These are phyloP conservation scores for Russula brevipes DNA, from an alignment of 768 basidiomycete genomes.

Conservation along the genomic window DNA sequence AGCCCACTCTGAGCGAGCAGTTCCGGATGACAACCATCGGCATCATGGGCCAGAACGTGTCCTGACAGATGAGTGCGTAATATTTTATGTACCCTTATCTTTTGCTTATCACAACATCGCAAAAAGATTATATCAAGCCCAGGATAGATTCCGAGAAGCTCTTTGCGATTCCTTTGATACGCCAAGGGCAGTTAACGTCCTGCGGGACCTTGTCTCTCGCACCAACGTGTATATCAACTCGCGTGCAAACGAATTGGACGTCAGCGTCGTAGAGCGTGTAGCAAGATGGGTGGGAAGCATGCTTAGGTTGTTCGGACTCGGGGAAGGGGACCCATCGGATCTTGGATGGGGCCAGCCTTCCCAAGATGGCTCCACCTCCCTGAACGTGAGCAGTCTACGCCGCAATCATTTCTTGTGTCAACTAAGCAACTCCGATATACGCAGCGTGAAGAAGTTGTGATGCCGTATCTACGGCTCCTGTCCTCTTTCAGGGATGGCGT, in stretches of 20 bases:
- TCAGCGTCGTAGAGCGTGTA: constrained; percentile 57
- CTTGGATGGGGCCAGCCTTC: constrained; percentile 84
- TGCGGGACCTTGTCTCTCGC: constrained; percentile 77
- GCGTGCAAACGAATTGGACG: constrained; percentile 52
- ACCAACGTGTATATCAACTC: constrained; percentile 85
- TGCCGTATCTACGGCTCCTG: constrained; percentile 82
- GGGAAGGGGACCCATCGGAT: constrained; percentile 58
- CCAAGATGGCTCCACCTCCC: constrained; percentile 37
- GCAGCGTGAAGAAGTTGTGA: constrained; percentile 77
- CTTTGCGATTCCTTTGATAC: constrained; percentile 98
- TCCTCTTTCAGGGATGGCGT: constrained; percentile 91
- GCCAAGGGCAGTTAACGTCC: constrained; percentile 66
- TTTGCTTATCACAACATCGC: constrained; percentile 11
- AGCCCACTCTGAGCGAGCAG: constrained; percentile 41
- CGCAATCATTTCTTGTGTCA: constrained; percentile 7
- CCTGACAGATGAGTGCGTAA: constrained; percentile 54
- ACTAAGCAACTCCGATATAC: constrained; percentile 9
- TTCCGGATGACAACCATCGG: constrained; percentile 58
- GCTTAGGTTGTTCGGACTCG: constrained; percentile 76
- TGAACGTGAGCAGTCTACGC: constrained; percentile 44
- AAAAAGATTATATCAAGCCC: constrained; percentile 65
- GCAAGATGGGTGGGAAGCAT: constrained; percentile 67
- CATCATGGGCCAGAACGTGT: constrained; percentile 65
- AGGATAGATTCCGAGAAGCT: constrained; percentile 72
- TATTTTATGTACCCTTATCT: neutral